Percentiles rank a stretch among this genome's conserved stretches.
Conservation (phyloP, 805 yeast species). For the Cyberlindnera maclurae region DNA sequence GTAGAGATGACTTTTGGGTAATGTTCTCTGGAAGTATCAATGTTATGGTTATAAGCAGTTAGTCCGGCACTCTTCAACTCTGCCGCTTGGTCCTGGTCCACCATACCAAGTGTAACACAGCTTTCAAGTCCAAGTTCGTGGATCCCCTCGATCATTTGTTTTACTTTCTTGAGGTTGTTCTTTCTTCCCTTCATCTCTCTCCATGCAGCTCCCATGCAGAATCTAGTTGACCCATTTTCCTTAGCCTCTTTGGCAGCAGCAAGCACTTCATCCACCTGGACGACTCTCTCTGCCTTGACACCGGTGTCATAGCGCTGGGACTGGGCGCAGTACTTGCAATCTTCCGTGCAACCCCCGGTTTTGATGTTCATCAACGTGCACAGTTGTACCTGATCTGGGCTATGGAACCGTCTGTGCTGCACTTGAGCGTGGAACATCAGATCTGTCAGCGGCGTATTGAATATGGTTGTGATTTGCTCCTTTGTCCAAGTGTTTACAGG, state of each 20-base stretch:
- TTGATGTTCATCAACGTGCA: conserved; percentile 72
- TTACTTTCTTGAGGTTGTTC: conserved; percentile 53
- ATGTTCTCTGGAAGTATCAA: conserved; percentile 74
- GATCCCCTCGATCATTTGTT: conserved; percentile 57
- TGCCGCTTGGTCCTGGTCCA: conserved; percentile 55
- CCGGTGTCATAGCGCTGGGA: conserved; percentile 65
- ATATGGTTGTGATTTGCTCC: conserved; percentile 51
- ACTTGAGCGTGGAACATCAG: conserved; percentile 52
- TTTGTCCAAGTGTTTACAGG: conserved; percentile 48
- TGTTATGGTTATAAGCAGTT: conserved; percentile 77
- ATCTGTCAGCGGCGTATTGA: conserved; percentile 59
- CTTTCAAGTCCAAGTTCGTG: conserved; percentile 66
- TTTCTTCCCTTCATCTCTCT: conserved; percentile 77
- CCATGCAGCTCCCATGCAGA: conserved; percentile 88
- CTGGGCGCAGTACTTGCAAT: conserved; percentile 77
- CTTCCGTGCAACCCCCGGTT: conserved; percentile 78
- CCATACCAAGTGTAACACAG: conserved; percentile 79
- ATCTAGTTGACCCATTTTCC: conserved; percentile 65
- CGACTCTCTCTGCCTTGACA: conserved; percentile 58
- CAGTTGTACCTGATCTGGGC: conserved; percentile 63
- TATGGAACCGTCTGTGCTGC: conserved; percentile 61
- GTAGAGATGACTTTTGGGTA: conserved; percentile 69
- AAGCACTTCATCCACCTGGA: conserved; percentile 54
- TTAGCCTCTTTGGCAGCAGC: conserved; percentile 60
- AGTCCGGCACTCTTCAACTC: conserved; percentile 59